Base-by-base conservation (phyloP, 257 asterid species). In the Ophiorrhiza pumila region DNA sequence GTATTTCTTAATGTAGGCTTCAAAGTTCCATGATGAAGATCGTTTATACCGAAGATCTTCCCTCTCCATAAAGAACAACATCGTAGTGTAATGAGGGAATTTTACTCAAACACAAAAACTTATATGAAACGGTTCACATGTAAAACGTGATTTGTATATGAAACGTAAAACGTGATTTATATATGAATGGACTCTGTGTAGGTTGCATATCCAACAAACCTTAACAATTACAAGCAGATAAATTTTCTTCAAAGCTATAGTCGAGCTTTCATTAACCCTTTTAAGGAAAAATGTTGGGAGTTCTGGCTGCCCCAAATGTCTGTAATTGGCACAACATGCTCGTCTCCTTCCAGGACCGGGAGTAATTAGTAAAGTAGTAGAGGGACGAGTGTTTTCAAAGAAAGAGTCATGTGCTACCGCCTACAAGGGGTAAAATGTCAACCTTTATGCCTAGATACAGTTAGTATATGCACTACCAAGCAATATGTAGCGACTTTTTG, bases 391-490 rank as follows among this genome's bases (percentile, higher is more conserved):
- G 25, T 27, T 25, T 46, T 66, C 34, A 68, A 67, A 59, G 56
- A 58, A 70, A 70, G 52, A 29, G 69, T 25, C 85, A 78, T 78
- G 85, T 76, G 61, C 43, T 15, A 20, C n/a, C n/a, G n/a, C n/a
- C n/a, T n/a, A n/a, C 37, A 11, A 12, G 55, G 41, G 18, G n/a
- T n/a, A 27, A 15, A 43, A 68, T 47, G 72, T 31, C 72, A 68
- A n/a, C 47, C 60, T 14, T 43, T 43, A 10, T 1, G 56, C 32
- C 53, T 37, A 11, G n/a, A 65, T 32, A 14, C 42, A 13, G 35
- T 5, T 6, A 13, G 35, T 5, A 13, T 53, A 29, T 3, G 4
- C 5, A 31, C 31, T 2, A 46, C 27, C 50, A 43, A 47, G 47
- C 71, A 45, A 53, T 45, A 20, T 50, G 8, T 43, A 37, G 62